These are phyloP conservation scores for Trypethelium eluteriae DNA, from an alignment of 495 filamentous ascomycete genomes.

Conservation along the genomic window DNA sequence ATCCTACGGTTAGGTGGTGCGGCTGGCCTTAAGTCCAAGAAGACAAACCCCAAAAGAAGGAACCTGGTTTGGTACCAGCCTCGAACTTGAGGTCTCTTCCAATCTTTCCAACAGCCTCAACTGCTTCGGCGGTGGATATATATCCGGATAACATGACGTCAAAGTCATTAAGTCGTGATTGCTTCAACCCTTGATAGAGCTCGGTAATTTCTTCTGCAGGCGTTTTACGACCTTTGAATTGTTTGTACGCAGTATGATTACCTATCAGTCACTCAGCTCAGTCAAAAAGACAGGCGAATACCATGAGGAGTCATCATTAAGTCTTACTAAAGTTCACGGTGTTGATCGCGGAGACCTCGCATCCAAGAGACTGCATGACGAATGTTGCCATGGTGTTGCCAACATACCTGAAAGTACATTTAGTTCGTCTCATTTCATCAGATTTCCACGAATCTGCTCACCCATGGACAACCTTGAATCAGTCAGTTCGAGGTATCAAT, in stretches of 20 bases:
- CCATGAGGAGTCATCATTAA: not conserved
- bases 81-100: constrained; percentile 68
- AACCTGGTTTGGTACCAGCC: constrained; percentile 54
- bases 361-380: constrained; percentile 84
- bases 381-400: constrained; percentile 93
- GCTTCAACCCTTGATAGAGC: constrained; percentile 74
- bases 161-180: constrained; percentile 75
- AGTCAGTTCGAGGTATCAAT: constrained; percentile 17
- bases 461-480: constrained; percentile 35
- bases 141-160: constrained; percentile 92
- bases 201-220: constrained; percentile 76
- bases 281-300: not conserved
- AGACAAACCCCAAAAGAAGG: constrained; percentile 77
- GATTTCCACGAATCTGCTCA: constrained; percentile 29
- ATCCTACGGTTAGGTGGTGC: constrained; percentile 11
- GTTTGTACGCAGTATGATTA: constrained; percentile 86
- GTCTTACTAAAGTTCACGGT: constrained; percentile 86
- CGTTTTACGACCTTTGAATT: constrained; percentile 73
- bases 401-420: constrained; percentile 61
- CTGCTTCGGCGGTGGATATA: constrained; percentile 71
- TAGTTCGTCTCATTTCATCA: constrained; percentile 20
- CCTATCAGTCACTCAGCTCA: constrained; percentile 42
- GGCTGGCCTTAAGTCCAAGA: not conserved
- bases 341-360: constrained; percentile 86
- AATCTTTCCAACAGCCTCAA: constrained; percentile 77